These are phyloP conservation scores for Fusarium circinatum DNA, from an alignment of 2,329 filamentous ascomycete species.

Conservation along the genomic window DNA sequence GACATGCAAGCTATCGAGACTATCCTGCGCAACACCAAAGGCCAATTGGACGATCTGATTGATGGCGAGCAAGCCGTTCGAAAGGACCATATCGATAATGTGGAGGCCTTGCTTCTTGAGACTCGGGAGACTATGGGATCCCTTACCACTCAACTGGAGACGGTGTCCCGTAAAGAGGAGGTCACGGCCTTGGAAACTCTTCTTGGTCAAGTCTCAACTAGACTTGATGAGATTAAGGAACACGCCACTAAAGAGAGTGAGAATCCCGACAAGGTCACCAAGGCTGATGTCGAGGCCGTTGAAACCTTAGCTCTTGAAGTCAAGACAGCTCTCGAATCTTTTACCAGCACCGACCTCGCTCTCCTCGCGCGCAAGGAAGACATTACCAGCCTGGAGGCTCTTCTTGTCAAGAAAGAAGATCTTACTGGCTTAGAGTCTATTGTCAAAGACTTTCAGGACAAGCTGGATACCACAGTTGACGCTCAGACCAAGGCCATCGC, in stretches of 20 bases:
- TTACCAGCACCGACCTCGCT: constrained; percentile 75
- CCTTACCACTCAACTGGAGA: constrained; percentile 74
- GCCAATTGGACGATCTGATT: constrained; percentile 82
- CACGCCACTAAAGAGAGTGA: constrained; percentile 64
- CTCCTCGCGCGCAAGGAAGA: constrained; percentile 78
- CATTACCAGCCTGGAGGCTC: constrained; percentile 72
- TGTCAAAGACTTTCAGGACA: constrained; percentile 77
- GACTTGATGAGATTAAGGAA: constrained; percentile 79
- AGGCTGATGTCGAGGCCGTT: constrained; percentile 83
- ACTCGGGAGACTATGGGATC: constrained; percentile 78
- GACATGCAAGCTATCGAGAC: constrained; percentile 93
- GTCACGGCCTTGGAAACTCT: constrained; percentile 80
- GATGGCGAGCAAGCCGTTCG: constrained; percentile 76
- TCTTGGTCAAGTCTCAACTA: constrained; percentile 78
- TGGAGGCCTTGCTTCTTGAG: constrained; percentile 75
- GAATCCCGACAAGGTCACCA: constrained; percentile 74
- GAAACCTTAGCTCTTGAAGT: constrained; percentile 86
- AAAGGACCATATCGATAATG: constrained; percentile 71
- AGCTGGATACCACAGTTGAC: constrained; percentile 73
- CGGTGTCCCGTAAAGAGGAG: constrained; percentile 80
- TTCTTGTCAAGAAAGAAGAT: constrained; percentile 77
- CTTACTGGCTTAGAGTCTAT: constrained; percentile 72
- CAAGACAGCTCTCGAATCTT: constrained; percentile 79
- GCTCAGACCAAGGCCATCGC: constrained; percentile 83
- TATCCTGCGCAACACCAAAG: constrained; percentile 88